These are phyloP conservation scores for Talaromyces atroroseus DNA, from an alignment of 2,329 filamentous ascomycete genomes.

Conservation along the genomic window DNA sequence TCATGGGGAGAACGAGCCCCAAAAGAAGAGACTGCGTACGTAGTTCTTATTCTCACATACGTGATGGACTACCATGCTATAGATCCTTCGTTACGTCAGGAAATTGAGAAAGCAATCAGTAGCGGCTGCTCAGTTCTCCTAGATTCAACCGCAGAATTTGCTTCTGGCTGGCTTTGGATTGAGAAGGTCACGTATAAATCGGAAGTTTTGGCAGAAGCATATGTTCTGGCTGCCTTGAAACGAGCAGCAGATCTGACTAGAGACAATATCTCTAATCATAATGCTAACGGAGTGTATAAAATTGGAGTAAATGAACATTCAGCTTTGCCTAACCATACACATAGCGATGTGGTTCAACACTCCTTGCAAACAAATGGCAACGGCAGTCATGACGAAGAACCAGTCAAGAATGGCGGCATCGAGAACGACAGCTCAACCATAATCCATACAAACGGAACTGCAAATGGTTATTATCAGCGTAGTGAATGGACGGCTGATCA, in stretches of 20 bases:
- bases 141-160: neutral
- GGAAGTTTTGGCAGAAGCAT: conserved; percentile 20
- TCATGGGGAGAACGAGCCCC: conserved; percentile 17
- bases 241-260: neutral
- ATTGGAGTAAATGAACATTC: neutral
- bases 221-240: conserved; percentile 24
- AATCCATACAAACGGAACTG: neutral
- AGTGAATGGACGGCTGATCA: conserved; percentile 1
- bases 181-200: conserved; percentile 21
- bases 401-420: neutral
- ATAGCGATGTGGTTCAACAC: neutral
- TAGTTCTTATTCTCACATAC: conserved; percentile 15
- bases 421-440: neutral
- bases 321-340: neutral
- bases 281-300: neutral
- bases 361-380: neutral
- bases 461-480: conserved; percentile 5
- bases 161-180: conserved; percentile 18
- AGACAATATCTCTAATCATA: neutral
- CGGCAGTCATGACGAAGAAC: no score
- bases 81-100: neutral
- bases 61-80: neutral
- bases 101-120: neutral
- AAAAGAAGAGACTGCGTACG: conserved; percentile 19
- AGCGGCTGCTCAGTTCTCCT: neutral